Evolutionary conservation across 495 filamentous ascomycete genomes (phyloP), one percentile per base, ranked within the genome.

Genomic region (Trichoderma reesei): DNA sequence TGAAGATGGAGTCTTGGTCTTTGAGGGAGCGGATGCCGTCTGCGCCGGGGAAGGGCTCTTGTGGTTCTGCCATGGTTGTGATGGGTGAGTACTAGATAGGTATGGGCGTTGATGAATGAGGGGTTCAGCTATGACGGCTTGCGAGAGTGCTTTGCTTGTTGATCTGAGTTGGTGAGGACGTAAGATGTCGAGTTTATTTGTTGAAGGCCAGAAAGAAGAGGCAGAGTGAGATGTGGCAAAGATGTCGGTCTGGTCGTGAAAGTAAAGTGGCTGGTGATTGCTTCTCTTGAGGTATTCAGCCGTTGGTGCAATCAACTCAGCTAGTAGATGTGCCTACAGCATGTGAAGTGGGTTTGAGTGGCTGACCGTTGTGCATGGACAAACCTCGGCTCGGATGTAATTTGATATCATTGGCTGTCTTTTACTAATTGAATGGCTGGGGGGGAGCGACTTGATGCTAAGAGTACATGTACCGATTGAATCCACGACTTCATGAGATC

Each of bases 1-100:
- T 48, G 63, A 60, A 65, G 34, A 60, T 41, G 63, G 51, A 20
- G 42, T 65, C 63, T 18, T 65, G 51, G 36, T 65, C 63, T 18
- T 16, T 60, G 20, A 65, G 37, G 13, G 63, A 59, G 41, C 63
- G 63, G 54, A 65, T 65, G 31, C 54, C 38, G 20, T 65, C 39
- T 26, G 56, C 54, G 37, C 63, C 56, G 0, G 63, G 37, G 34
- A 48, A 31, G 3, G 63, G 31, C 33, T 13, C 18, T 18, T 31
- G 63, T 11, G 36, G 16, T 20, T n/a, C 14, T 41, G 51, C 41
- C 54, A 65, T 65, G n/a, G 14, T 46, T 26, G 26, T 26, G 26
- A 1, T 26, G 0, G 26, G 26, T 26, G 26, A 46, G 13, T 63
- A 3, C 16, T 20, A 18, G 44, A 11, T 56, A 5, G 5, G 16